phyloP scores from a whole-genome alignment of 1,139 yeast genomes.

The Taphrina flavorubra region DNA sequence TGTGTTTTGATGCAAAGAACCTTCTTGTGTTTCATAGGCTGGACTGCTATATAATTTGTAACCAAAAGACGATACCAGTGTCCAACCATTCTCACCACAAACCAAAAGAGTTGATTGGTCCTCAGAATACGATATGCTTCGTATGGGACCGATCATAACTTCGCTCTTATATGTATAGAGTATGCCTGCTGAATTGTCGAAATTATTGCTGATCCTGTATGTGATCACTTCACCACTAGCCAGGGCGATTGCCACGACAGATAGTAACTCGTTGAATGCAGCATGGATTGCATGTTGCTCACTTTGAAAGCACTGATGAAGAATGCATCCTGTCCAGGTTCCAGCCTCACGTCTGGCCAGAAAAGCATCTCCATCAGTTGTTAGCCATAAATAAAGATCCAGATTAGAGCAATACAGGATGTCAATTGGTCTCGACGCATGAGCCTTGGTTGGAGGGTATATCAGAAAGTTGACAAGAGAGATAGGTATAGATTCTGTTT shows the following conservation, averaged over 20 bases:
- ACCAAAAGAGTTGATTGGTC: slow-evolving; percentile 10
- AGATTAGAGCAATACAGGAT: neutral
- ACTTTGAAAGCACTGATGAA: neutral
- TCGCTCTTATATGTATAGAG: slow-evolving; percentile 1
- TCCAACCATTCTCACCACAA: slow-evolving; percentile 24
- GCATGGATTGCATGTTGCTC: neutral
- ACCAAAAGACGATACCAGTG: neutral
- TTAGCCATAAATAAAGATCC: slow-evolving; percentile 9
- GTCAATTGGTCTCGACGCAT: slow-evolving; percentile 1
- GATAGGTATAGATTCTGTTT: slow-evolving; percentile 21
- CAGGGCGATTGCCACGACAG: neutral
- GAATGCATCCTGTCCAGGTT: neutral
- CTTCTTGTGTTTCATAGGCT: neutral
- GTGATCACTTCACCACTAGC: slow-evolving; percentile 9
- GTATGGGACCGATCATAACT: neutral
- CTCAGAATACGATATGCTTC: slow-evolving; percentile 6
- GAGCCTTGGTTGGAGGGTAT: too few relatives aligned
- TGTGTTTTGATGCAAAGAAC: neutral
- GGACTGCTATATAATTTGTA: neutral
- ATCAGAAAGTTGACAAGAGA: neutral
- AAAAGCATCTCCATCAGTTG: slow-evolving; percentile 10
- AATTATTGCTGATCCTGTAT: neutral
- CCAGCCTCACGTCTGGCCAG: neutral
- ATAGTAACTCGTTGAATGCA: slow-evolving; percentile 5
- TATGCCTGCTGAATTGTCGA: too few relatives aligned